Percentiles rank a stretch among this genome's conserved stretches.
Evolutionary conservation across 208 protist species (phyloP).

Genomic region (Phytomonas sp.): DNA sequence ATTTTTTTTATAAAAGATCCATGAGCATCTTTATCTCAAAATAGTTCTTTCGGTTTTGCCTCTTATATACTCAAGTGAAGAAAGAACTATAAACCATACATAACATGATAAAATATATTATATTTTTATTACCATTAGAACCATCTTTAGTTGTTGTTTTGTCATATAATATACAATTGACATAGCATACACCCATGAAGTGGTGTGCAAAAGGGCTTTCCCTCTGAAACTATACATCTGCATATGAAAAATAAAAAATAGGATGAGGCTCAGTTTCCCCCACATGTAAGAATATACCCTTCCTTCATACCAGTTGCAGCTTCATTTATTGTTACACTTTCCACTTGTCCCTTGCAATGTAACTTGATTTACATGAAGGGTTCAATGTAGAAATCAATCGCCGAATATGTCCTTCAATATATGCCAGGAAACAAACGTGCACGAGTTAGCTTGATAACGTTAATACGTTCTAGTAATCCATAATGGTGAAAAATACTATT

Average conservation of each 20-base stretch:
- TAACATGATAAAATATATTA: slow-evolving; percentile 2
- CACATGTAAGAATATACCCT: background rate
- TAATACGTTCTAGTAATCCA: slow-evolving; percentile 68
- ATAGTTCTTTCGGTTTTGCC: slow-evolving; percentile 1
- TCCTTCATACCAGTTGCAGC: slow-evolving; percentile 27
- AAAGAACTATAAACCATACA: slow-evolving; percentile 2
- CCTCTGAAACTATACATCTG: background rate
- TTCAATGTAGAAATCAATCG: slow-evolving; percentile 37
- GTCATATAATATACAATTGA: background rate
- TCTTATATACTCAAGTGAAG: background rate
- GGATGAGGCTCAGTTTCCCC: background rate
- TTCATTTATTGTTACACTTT: slow-evolving; percentile 82
- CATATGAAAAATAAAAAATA: background rate
- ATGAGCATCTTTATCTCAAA: background rate
- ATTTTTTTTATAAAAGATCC: slow-evolving; percentile 1
- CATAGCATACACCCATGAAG: background rate
- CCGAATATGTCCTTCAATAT: slow-evolving; percentile 70
- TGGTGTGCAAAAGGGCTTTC: background rate
- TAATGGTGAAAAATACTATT: slow-evolving; percentile 78
- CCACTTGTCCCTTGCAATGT: slow-evolving; percentile 83
- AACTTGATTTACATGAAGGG: slow-evolving; percentile 90
- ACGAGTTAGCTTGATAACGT: slow-evolving; percentile 80
- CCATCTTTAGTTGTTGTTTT: background rate
- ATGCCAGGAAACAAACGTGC: slow-evolving; percentile 85
- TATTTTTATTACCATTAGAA: background rate